Percentiles rank a stretch among this genome's conserved stretches.
Conservation (phyloP, 257 asterid species). For the Ocimum tenuiflorum region DNA sequence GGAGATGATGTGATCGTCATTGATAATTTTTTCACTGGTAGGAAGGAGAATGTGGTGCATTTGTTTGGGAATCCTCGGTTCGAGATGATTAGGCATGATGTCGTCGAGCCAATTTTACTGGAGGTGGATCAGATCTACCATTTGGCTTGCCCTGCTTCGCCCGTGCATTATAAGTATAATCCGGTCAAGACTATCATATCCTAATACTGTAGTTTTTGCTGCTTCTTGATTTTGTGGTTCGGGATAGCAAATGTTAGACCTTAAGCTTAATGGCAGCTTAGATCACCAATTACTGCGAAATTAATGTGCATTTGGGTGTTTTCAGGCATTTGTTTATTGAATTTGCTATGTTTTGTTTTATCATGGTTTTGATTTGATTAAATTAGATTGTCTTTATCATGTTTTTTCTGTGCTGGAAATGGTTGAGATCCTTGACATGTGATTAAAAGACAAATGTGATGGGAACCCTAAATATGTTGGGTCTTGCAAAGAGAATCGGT, state of each 20-base stretch:
- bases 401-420: background rate
- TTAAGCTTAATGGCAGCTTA: background rate
- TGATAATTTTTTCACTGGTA: constrained; percentile 67
- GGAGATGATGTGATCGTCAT: constrained; percentile 75
- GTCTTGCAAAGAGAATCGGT: constrained; percentile 89
- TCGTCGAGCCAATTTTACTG: constrained; percentile 62
- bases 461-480: constrained; percentile 98
- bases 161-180: constrained; percentile 62
- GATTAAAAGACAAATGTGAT: constrained; percentile 89
- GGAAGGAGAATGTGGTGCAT: constrained; percentile 69
- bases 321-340: constrained; percentile 3
- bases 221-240: background rate
- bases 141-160: constrained; percentile 75
- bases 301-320: background rate
- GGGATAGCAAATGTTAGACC: background rate
- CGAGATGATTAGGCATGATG: constrained; percentile 72
- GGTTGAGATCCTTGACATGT: constrained; percentile 52
- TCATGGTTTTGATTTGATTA: background rate
- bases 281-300: background rate
- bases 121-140: constrained; percentile 84
- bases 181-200: constrained; percentile 80
- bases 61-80: constrained; percentile 65
- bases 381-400: background rate
- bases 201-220: constrained; percentile 13
- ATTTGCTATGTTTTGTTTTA: background rate